phyloP scores from a whole-genome alignment of 2,329 filamentous ascomycete genomes.

The Aureobasidium sp. region DNA sequence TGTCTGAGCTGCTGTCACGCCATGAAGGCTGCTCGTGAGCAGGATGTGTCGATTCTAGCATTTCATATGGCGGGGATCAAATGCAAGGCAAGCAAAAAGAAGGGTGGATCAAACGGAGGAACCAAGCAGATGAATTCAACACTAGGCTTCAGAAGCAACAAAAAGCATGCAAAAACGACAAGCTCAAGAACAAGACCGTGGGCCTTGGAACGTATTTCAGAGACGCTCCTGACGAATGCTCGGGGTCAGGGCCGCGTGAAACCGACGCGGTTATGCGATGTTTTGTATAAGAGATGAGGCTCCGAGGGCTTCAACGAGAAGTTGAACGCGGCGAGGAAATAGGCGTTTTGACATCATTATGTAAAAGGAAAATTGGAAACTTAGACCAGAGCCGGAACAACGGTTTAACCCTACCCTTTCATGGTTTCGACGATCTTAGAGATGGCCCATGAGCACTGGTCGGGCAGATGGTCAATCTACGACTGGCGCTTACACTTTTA shows the following conservation, averaged over 20 bases:
- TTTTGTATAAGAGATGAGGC: conserved; percentile 13
- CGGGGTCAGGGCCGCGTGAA: neutral
- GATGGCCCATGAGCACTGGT: neutral
- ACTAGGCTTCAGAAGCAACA: neutral
- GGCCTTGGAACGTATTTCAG: conserved; percentile 2
- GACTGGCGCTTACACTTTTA: neutral
- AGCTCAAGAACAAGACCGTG: neutral
- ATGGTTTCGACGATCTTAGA: neutral
- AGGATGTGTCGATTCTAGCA: neutral
- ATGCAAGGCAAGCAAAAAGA: neutral
- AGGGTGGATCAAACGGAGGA: neutral
- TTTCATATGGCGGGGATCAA: neutral
- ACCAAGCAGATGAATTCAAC: neutral
- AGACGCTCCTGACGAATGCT: neutral
- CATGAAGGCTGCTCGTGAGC: neutral
- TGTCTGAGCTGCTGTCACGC: neutral
- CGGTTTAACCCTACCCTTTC: neutral
- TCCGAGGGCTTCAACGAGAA: neutral
- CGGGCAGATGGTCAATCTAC: neutral
- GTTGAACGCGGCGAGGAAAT: conserved; percentile 8
- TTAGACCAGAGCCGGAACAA: neutral
- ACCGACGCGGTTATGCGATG: conserved; percentile 1
- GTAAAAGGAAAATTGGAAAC: conserved; percentile 6
- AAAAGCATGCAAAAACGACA: neutral
- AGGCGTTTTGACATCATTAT: conserved; percentile 17